Base-by-base conservation (phyloP, 2,329 filamentous ascomycete species). In the Botrytis paeoniae region DNA sequence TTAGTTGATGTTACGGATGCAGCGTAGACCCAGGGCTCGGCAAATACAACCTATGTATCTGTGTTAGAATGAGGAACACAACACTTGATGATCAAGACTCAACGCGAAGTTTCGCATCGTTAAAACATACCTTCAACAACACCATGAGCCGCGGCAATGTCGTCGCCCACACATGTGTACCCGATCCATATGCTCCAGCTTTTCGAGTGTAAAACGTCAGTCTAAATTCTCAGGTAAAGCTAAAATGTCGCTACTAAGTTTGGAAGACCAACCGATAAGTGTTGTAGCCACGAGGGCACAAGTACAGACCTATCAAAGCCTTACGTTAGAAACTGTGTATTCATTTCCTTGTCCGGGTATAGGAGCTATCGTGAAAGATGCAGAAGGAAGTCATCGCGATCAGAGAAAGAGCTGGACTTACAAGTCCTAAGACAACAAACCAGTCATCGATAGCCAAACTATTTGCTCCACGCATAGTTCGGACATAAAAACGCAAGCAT, bases 1-100 rank as follows among this genome's bases (percentile, higher is more conserved):
- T 68, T 68, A 35, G 64, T 68, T 68, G 64, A 68, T 54, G 64
- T 68, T 68, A 68, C 64, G 41, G 64, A 37, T 68, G 64, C 64
- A 20, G 64, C 64, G 64, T 68, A 68, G 32, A 68, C 64, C 64
- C 64, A 68, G 45, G 64, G 64, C 64, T 68, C 64, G 64, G 64
- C 22, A 32, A 54, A 68, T 4, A 68, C 64, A 51, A 68, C 43
- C 64, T 68, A 68, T 14, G 64, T 29, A 39, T 32, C 48, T 54
- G 45, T 14, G 64, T 68, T 45, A 68, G 64, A 68, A 54, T 29
- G 64, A 18, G 32, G 29, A 68, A 35, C 22, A 54, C n/a, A n/a
- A 54, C 32, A 39, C 18, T 51, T 51, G 43, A 51, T 51, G 29
- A 4, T 25, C 20, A 61, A 37, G 16, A 39, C 29, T 43, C 20